A percentile compares a stretch with the other conserved stretches of the same genome.
phyloP scores from a whole-genome alignment of 306 rosid species.

The Cicer judaicum region DNA sequence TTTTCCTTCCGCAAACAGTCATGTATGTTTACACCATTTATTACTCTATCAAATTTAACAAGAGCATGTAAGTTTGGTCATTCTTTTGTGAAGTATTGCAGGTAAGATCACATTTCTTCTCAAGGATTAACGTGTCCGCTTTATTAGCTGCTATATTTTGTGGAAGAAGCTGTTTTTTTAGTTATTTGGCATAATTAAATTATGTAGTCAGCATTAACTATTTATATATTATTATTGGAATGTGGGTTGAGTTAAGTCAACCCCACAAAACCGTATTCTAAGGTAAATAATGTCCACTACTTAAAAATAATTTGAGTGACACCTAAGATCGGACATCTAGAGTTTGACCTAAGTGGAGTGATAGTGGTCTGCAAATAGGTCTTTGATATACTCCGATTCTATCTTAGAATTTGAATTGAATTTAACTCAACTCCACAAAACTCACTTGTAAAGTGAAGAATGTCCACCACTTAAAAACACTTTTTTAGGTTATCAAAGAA shows the following conservation, averaged over 20 bases:
- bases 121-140: background rate
- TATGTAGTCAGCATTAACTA: background rate
- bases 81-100: background rate
- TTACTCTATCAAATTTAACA: slow-evolving; percentile 30
- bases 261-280: background rate
- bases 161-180: slow-evolving; percentile 28
- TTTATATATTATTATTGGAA: background rate
- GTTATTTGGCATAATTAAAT: slow-evolving; percentile 34
- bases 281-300: background rate
- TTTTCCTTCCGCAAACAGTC: slow-evolving; percentile 24
- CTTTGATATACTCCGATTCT: background rate
- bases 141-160: background rate
- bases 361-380: background rate
- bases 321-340: background rate
- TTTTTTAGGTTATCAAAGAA: background rate
- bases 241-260: background rate
- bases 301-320: background rate
- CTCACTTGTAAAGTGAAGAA: background rate
- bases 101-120: slow-evolving; percentile 19
- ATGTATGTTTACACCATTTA: slow-evolving; percentile 25
- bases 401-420: background rate
- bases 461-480: background rate
- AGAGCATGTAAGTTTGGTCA: slow-evolving; percentile 12
- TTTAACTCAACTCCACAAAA: background rate
- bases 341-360: background rate